phyloP scores from a whole-genome alignment of 1,284 basidiomycete species.

The Inonotus hispidus region DNA sequence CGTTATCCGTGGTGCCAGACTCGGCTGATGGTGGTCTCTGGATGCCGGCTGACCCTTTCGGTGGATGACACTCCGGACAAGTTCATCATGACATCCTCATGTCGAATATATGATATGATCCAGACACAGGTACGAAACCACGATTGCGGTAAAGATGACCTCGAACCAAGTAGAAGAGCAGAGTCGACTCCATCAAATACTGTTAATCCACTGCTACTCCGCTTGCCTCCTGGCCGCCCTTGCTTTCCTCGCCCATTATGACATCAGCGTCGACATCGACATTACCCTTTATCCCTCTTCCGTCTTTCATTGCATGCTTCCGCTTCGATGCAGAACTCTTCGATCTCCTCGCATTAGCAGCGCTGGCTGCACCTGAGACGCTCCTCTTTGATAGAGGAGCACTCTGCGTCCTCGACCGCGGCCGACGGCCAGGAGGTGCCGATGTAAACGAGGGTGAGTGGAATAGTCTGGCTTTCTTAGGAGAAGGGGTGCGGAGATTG shows the following conservation, averaged over 20 bases:
- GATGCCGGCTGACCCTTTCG: too few species aligned
- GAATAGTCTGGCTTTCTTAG: background rate
- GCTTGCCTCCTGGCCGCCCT: background rate
- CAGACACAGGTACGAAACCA: background rate
- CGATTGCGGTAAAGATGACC: background rate
- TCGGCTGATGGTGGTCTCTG: too few species aligned
- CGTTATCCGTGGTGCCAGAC: too few species aligned
- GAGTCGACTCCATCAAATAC: background rate
- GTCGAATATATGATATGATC: background rate
- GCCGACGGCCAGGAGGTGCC: background rate
- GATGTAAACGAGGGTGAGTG: background rate
- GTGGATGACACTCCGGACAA: too few species aligned
- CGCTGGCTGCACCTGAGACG: background rate
- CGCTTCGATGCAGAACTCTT: background rate
- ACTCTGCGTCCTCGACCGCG: background rate
- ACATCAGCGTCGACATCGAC: background rate
- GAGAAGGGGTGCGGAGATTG: background rate
- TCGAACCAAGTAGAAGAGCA: background rate
- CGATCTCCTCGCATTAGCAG: background rate
- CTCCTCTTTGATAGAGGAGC: background rate
- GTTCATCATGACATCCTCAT: too few species aligned
- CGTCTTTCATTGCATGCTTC: background rate
- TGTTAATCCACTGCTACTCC: background rate
- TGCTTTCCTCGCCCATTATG: background rate
- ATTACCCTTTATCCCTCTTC: background rate